Conservation (phyloP, 345 rosid species). For the Dovyalis caffra region DNA sequence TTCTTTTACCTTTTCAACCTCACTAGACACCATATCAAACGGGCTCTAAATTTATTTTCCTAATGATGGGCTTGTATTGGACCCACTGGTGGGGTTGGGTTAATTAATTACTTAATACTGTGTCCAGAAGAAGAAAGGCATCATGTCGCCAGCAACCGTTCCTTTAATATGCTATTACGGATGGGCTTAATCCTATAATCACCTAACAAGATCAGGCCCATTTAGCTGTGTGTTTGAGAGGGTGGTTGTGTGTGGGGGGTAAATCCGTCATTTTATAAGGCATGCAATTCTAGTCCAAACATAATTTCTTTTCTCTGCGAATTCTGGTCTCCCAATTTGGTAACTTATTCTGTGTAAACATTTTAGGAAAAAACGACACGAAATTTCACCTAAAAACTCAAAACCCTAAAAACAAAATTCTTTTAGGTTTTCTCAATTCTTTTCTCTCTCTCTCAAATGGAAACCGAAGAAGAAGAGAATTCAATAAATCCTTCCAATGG, state of each 20-base stretch:
- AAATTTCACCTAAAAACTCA: constrained; percentile 26
- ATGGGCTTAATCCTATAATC: not conserved
- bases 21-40: too few relatives aligned
- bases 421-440: constrained; percentile 23
- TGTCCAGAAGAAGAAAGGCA: not conserved
- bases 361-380: constrained; percentile 7
- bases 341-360: not conserved
- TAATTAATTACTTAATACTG: not conserved
- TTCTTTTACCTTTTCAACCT: too few relatives aligned
- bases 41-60: too few relatives aligned
- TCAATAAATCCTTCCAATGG: constrained; percentile 12
- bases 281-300: not conserved
- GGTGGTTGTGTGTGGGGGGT: too few relatives aligned
- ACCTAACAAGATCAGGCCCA: not conserved
- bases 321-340: not conserved
- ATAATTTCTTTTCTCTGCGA: not conserved
- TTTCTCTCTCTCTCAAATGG: constrained; percentile 34
- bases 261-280: not conserved
- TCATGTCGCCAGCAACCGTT: not conserved
- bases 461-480: constrained; percentile 49
- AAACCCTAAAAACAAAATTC: constrained; percentile 19
- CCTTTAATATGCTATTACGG: not conserved
- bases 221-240: too few relatives aligned
- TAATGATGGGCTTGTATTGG: too few relatives aligned
- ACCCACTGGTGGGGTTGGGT: too few relatives aligned